phyloP scores from a whole-genome alignment of 2,329 filamentous ascomycete genomes.

The Colletotrichum noveboracense region DNA sequence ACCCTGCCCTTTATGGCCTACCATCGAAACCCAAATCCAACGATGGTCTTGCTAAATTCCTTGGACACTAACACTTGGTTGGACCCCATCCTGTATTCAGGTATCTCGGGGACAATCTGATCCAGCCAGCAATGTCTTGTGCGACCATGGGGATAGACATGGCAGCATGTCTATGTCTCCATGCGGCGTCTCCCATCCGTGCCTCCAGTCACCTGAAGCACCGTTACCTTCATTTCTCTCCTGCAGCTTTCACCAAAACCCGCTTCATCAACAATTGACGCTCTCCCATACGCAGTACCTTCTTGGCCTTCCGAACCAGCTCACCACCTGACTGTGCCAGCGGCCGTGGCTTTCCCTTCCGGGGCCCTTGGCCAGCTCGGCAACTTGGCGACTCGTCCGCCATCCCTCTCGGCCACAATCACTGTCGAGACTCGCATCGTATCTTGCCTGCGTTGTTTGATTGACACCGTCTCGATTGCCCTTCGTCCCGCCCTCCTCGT shows the following conservation, averaged over 20 bases:
- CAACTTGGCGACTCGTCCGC: conserved; percentile 9
- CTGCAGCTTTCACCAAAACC: not conserved
- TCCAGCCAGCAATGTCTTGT: not conserved
- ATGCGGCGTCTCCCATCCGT: not conserved
- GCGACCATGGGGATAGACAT: not conserved
- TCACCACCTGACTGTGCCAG: not conserved
- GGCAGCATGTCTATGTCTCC: not conserved
- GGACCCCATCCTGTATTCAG: not conserved
- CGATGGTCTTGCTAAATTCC: not conserved
- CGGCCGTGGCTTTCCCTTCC: conserved; percentile 4
- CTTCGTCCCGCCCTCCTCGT: not conserved
- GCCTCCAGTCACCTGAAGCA: not conserved
- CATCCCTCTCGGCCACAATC: not conserved
- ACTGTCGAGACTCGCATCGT: not conserved
- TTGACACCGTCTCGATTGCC: not conserved
- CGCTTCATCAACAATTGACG: not conserved
- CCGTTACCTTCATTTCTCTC: not conserved
- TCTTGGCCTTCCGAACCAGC: not conserved
- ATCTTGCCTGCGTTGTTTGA: not conserved
- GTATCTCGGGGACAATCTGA: not conserved
- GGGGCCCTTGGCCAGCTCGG: not conserved
- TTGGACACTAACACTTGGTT: not conserved
- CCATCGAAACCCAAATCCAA: not conserved
- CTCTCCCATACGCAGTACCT: not conserved
- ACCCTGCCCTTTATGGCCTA: not conserved